Evolutionary conservation across 1,139 yeast genomes (phyloP).

Genomic region (Geotrichum reessii): DNA sequence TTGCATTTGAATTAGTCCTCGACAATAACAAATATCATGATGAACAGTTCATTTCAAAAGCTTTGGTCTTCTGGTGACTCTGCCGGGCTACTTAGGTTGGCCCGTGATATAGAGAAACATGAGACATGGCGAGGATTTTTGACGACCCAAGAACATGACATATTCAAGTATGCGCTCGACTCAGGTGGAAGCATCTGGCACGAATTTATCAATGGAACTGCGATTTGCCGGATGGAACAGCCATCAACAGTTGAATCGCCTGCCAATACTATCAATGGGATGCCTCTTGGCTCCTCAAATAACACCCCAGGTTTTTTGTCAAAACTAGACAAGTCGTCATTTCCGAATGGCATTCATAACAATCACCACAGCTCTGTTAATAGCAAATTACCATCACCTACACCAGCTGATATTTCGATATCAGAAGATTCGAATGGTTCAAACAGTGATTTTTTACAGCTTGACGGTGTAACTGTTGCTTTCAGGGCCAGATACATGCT

Average conservation of each 20-base stretch:
- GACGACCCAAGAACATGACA: slow-evolving; percentile 36
- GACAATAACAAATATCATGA: background rate
- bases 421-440: slow-evolving; percentile 6
- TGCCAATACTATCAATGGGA: background rate
- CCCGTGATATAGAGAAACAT: slow-evolving; percentile 36
- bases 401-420: background rate
- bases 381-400: slow-evolving; percentile 3
- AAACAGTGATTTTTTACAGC: slow-evolving; percentile 8
- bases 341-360: background rate
- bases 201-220: slow-evolving; percentile 33
- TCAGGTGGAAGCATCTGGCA: slow-evolving; percentile 36
- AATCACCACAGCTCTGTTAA: background rate
- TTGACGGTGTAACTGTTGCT: slow-evolving; percentile 37
- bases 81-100: slow-evolving; percentile 34
- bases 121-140: slow-evolving; percentile 40
- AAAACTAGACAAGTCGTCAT: slow-evolving; percentile 8
- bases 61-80: slow-evolving; percentile 38
- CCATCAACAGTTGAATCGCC: slow-evolving; percentile 4
- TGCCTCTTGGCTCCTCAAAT: slow-evolving; percentile 8
- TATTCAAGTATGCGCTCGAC: slow-evolving; percentile 34
- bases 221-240: slow-evolving; percentile 27
- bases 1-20: background rate
- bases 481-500: slow-evolving; percentile 41
- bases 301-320: background rate
- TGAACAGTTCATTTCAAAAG: slow-evolving; percentile 15